A percentile compares a stretch with the other conserved stretches of the same genome.
Conservation (phyloP, 768 basidiomycete genomes). For the Tricholoma terreum region DNA sequence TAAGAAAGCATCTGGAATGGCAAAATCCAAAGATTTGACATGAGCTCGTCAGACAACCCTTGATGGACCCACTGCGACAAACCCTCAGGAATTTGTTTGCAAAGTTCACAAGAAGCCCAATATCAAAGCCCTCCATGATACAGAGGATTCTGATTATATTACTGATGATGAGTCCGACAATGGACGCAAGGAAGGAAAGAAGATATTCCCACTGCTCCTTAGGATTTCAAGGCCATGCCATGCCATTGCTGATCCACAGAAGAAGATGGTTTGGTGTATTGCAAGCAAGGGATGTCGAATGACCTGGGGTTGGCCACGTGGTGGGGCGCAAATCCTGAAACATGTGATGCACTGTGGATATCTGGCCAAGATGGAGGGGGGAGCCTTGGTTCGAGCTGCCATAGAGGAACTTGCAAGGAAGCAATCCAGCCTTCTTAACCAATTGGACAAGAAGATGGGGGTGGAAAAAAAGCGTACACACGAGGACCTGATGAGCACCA, state of each 20-base stretch:
- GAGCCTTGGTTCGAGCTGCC: neutral
- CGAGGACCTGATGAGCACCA: neutral
- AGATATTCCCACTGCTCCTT: neutral
- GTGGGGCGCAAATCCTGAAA: neutral
- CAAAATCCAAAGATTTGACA: neutral
- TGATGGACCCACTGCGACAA: neutral
- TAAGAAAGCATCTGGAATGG: neutral
- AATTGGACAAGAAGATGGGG: conserved; percentile 1
- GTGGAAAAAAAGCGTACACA: neutral
- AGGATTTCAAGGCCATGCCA: neutral
- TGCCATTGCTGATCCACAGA: neutral
- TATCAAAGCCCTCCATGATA: neutral
- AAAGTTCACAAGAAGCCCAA: neutral
- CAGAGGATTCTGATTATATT: neutral
- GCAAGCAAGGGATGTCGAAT: neutral
- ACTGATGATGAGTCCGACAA: neutral
- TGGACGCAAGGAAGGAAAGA: neutral
- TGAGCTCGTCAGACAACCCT: neutral
- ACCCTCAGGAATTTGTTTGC: neutral
- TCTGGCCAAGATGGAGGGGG: neutral
- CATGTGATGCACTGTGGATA: neutral
- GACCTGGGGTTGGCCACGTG: neutral
- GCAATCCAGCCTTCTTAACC: neutral
- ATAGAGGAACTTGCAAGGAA: conserved; percentile 2
- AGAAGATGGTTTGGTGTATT: neutral